Percentiles rank a stretch among this genome's conserved stretches.
phyloP scores from a whole-genome alignment of 2,329 filamentous ascomycete genomes.

The Cordyceps javanica region DNA sequence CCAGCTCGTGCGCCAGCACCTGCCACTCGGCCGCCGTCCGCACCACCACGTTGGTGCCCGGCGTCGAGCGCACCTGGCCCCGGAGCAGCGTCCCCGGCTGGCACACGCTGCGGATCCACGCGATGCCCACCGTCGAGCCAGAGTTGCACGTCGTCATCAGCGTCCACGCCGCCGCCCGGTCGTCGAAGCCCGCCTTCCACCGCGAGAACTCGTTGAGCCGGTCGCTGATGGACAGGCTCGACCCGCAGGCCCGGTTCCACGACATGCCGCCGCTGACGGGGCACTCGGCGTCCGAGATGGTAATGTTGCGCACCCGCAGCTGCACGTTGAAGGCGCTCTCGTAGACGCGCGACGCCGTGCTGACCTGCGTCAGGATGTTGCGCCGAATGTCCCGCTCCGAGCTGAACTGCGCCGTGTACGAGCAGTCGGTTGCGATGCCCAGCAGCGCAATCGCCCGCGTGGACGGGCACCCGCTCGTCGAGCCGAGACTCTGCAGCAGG shows the following conservation, averaged over 20 bases:
- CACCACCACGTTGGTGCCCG: slow-evolving; percentile 74
- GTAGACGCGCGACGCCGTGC: slow-evolving; percentile 75
- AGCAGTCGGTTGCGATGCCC: slow-evolving; percentile 88
- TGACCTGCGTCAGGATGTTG: slow-evolving; percentile 75
- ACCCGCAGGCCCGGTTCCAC: slow-evolving; percentile 72
- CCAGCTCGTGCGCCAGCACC: slow-evolving; percentile 81
- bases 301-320: slow-evolving; percentile 72
- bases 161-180: slow-evolving; percentile 85
- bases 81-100: slow-evolving; percentile 37
- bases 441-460: slow-evolving; percentile 78
- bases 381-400: slow-evolving; percentile 52
- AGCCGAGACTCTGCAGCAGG: slow-evolving; percentile 50
- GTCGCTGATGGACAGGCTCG: slow-evolving; percentile 54
- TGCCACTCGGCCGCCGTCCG: slow-evolving; percentile 77
- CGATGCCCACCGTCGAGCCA: slow-evolving; percentile 71
- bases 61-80: slow-evolving; percentile 20
- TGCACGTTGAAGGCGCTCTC: slow-evolving; percentile 86
- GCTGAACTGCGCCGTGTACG: slow-evolving; percentile 65
- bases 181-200: slow-evolving; percentile 63
- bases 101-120: slow-evolving; percentile 82
- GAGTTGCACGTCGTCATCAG: slow-evolving; percentile 70
- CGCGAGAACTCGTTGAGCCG: slow-evolving; percentile 75
- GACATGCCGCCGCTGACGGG: slow-evolving; percentile 52
- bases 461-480: slow-evolving; percentile 67
- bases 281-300: slow-evolving; percentile 63